These are phyloP conservation scores for Pythium myriotylum DNA, from an alignment of 352 stramenopile species.

Conservation along the genomic window DNA sequence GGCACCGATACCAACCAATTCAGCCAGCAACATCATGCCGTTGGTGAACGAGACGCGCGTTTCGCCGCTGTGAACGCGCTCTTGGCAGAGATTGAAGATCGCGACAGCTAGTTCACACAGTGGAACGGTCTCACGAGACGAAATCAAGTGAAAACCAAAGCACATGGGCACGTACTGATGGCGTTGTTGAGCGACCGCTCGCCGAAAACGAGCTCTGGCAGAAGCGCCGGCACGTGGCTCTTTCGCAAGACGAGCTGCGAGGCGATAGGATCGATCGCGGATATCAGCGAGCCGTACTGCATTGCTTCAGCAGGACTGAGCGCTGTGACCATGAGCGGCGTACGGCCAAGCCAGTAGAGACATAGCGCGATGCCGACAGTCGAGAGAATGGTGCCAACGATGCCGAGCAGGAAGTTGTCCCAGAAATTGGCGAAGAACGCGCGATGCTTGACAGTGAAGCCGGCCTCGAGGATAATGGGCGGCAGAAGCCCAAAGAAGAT, in stretches of 20 bases:
- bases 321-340: constrained; percentile 10
- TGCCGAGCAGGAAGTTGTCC: constrained; percentile 44
- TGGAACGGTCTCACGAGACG: background rate
- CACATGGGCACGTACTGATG: constrained; percentile 39
- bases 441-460: constrained; percentile 63
- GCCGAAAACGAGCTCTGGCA: constrained; percentile 89
- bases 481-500: constrained; percentile 65
- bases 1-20: constrained; percentile 34
- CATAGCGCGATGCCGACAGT: constrained; percentile 41
- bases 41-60: constrained; percentile 20
- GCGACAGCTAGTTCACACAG: constrained; percentile 26
- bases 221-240: constrained; percentile 64
- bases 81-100: constrained; percentile 30
- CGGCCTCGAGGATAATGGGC: constrained; percentile 65
- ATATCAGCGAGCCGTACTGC: constrained; percentile 92
- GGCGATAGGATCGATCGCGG: constrained; percentile 91
- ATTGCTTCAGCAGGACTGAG: constrained; percentile 60
- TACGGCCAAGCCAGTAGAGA: constrained; percentile 46
- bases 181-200: constrained; percentile 87
- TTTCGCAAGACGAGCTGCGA: constrained; percentile 91
- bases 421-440: constrained; percentile 56
- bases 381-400: constrained; percentile 52
- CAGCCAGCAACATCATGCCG: constrained; percentile 19
- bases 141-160: background rate
- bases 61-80: constrained; percentile 39